phyloP scores from a whole-genome alignment of 208 protist genomes.

The Naegleria fowleri region DNA sequence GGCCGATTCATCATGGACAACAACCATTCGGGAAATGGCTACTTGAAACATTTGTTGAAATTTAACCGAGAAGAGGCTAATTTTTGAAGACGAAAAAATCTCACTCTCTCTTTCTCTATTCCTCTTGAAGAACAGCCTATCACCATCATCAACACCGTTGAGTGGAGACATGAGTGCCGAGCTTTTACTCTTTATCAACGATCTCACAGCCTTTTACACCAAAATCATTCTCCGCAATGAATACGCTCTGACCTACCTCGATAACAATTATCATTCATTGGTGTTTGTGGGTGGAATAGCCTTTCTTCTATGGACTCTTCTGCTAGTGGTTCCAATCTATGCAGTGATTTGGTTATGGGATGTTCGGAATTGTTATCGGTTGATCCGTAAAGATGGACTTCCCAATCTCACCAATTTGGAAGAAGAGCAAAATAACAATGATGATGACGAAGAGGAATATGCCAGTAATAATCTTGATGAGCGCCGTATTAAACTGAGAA shows the following conservation, averaged over 20 bases:
- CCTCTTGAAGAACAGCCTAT: too few species aligned
- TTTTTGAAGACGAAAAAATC: too few species aligned
- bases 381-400: neutral
- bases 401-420: neutral
- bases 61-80: too few species aligned
- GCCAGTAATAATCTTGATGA: too few species aligned
- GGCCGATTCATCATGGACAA: too few species aligned
- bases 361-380: neutral
- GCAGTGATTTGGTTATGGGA: neutral
- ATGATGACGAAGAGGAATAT: too few species aligned
- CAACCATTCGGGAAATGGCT: too few species aligned
- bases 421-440: neutral
- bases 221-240: neutral
- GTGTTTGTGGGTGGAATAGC: neutral
- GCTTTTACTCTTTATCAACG: neutral
- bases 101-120: too few species aligned
- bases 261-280: neutral
- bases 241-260: neutral
- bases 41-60: too few species aligned
- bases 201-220: neutral
- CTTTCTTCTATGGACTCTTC: neutral
- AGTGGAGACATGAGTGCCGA: neutral
- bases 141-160: too few species aligned
- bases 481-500: too few species aligned
- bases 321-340: neutral